Conservation (phyloP, 257 asterid species). For the Fraxinus pennsylvanica region DNA sequence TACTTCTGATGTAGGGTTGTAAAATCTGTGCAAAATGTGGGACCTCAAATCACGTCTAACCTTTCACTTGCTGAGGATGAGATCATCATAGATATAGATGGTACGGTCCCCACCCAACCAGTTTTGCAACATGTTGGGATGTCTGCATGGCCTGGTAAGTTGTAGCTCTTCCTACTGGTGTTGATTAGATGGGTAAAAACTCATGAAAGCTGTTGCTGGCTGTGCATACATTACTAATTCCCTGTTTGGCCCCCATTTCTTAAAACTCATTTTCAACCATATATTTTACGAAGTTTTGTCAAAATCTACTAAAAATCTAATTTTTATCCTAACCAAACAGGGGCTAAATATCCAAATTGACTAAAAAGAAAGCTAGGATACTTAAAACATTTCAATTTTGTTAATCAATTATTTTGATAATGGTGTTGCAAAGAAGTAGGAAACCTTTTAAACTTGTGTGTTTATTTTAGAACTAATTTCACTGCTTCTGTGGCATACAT, state of each 20-base stretch:
- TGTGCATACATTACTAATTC: background rate
- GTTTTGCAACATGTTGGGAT: conserved; percentile 87
- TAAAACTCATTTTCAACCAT: too few species aligned
- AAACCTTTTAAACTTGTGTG: background rate
- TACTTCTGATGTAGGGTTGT: conserved; percentile 57
- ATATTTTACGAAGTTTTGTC: too few species aligned
- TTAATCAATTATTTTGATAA: conserved; percentile 13
- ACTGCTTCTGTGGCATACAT: background rate
- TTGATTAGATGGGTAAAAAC: conserved; percentile 25
- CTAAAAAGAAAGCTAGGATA: conserved; percentile 1
- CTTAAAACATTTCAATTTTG: background rate
- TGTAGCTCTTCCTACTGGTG: conserved; percentile 26
- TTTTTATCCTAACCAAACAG: too few species aligned
- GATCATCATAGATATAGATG: conserved; percentile 72
- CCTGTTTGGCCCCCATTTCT: too few species aligned
- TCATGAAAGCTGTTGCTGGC: conserved; percentile 21
- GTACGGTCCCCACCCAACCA: conserved; percentile 82
- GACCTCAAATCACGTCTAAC: conserved; percentile 62
- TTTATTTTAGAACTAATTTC: background rate
- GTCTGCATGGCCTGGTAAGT: conserved; percentile 95
- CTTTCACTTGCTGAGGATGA: conserved; percentile 80
- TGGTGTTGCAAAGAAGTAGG: conserved; percentile 8
- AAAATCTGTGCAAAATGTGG: conserved; percentile 61
- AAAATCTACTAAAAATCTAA: too few species aligned
- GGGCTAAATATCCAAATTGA: conserved; percentile 10